These are phyloP conservation scores for Circinella minor DNA, from an alignment of 371 early-diverging fungal species.

Conservation along the genomic window DNA sequence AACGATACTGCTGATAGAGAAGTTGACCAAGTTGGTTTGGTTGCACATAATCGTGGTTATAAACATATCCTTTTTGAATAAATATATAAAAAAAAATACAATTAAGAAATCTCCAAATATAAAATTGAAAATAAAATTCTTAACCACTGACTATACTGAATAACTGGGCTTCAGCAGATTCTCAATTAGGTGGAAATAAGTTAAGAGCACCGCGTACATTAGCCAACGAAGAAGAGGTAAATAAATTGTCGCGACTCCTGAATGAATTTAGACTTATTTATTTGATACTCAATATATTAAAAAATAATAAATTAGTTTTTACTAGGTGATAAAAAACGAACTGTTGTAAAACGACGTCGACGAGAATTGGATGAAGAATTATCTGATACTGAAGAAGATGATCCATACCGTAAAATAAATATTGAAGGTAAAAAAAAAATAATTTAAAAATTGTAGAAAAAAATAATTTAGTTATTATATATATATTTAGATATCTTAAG, in stretches of 20 bases:
- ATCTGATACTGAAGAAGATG: constrained; percentile 51
- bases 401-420: constrained; percentile 57
- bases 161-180: constrained; percentile 43
- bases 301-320: constrained; percentile 31
- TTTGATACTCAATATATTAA: too few relatives aligned
- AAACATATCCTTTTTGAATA: constrained; percentile 63
- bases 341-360: constrained; percentile 47
- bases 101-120: too few relatives aligned
- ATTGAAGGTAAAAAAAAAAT: constrained; percentile 53
- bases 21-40: constrained; percentile 41
- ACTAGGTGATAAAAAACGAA: constrained; percentile 42
- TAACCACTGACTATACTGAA: constrained; percentile 43
- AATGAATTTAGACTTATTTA: too few relatives aligned
- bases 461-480: background rate
- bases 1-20: constrained; percentile 23
- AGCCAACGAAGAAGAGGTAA: constrained; percentile 47
- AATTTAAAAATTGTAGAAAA: background rate
- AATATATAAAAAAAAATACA: background rate
- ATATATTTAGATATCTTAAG: constrained; percentile 46
- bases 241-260: too few relatives aligned
- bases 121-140: constrained; percentile 20
- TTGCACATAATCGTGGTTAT: constrained; percentile 60
- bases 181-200: constrained; percentile 48
- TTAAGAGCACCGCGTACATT: constrained; percentile 40
- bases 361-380: constrained; percentile 41